Conservation (phyloP, 2,329 filamentous ascomycete species). For the Nectriaceae sp. region DNA sequence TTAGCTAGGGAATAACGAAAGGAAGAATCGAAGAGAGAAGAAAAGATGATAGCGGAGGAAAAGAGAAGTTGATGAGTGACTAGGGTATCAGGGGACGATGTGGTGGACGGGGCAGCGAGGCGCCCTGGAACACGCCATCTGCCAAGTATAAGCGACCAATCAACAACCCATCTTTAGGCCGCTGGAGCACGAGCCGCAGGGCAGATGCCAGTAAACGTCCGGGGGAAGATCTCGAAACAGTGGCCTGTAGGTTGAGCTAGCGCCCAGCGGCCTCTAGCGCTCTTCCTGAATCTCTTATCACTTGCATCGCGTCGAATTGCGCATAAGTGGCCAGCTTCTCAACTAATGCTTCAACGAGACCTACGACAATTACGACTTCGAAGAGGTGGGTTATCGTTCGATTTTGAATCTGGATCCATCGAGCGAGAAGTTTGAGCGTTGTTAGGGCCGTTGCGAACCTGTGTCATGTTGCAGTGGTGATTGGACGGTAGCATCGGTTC, state of each 20-base stretch:
- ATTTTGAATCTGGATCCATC: constrained; percentile 13
- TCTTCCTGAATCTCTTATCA: no score
- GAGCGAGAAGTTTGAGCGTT: constrained; percentile 5
- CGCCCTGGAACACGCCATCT: background rate
- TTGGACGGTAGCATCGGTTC: background rate
- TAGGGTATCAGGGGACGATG: constrained; percentile 34
- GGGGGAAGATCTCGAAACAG: constrained; percentile 2
- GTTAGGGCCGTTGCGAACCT: background rate
- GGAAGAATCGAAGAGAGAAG: constrained; percentile 28
- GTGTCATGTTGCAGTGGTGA: background rate
- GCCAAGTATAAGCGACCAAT: background rate
- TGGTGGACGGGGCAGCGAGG: background rate
- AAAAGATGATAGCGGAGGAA: constrained; percentile 27
- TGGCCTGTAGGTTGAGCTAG: constrained; percentile 1
- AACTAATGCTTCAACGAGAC: no score
- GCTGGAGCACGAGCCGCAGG: constrained; percentile 8
- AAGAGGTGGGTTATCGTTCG: constrained; percentile 17
- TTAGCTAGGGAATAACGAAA: constrained; percentile 1
- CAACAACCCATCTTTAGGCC: background rate
- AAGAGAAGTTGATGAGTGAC: constrained; percentile 19
- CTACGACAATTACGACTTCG: constrained; percentile 4
- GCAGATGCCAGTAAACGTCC: background rate
- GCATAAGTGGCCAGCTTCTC: no score
- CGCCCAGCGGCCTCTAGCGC: constrained; percentile 3
- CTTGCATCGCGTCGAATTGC: no score